Evolutionary conservation across 345 rosid genomes (phyloP), one percentile per base, ranked within the genome.

Genomic region (Salix viminalis): DNA sequence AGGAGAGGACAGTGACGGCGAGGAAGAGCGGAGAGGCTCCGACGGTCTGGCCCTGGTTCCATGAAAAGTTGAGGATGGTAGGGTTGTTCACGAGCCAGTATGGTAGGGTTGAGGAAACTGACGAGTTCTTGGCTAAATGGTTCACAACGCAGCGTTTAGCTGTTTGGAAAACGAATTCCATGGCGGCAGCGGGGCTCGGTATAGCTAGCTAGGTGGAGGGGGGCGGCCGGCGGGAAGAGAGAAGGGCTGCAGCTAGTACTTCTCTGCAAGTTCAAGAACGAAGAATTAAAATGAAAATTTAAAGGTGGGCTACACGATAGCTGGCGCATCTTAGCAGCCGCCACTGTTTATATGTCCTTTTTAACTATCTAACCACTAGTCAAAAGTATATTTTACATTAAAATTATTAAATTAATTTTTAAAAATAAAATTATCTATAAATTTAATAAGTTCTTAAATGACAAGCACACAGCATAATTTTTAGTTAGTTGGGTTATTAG

Each of bases 61-160:
- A 92, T 9, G 82, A 70, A 78, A 89, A 93, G 66, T 79, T 73
- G 36, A 58, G 81, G 73, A 95, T 88, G 23, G 34, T 68, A 0
- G 96, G 97, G 41, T 89, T 91, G 41, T 79, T 32, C 24, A 90
- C 92, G 13, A 93, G 90, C 86, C 81, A 88, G 72, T 86, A 80
- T 28, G 81, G 84, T 39, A 89, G 60, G 13, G 76, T 50, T 21
- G 89, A 76, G 72, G 61, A 46, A 54, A 85, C 5, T 5, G 37
- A 5, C 0, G 81, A 76, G 12, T 61, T 32, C 76, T 67, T 41
- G 36, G 30, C 44, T 2, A 73, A 71, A 28, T 46, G 65, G 67
- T 37, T 6, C 28, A 50, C 42, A n/a, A 66, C 65, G 13, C 44
- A 23, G 21, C 32, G 32, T 4, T 72, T 77, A 15, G 34, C 7